phyloP scores from a whole-genome alignment of 129 eudicot species.

The Lonicera japonica region DNA sequence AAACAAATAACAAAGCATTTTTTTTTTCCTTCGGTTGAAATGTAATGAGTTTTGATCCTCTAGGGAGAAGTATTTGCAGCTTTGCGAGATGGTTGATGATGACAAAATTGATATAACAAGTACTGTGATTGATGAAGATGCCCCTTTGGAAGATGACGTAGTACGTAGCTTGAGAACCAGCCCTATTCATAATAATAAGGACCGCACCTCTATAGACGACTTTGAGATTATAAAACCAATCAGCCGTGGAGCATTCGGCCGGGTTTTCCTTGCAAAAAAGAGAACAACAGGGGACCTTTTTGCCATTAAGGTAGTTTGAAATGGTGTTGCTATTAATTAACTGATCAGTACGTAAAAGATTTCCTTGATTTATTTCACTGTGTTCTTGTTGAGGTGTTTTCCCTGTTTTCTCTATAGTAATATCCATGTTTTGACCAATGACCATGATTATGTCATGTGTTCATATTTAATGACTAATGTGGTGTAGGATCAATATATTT shows the following conservation, averaged over 20 bases:
- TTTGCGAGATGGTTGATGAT: constrained; percentile 82
- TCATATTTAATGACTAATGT: no score
- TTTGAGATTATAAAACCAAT: constrained; percentile 94
- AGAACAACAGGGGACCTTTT: constrained; percentile 94
- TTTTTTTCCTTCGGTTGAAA: constrained; percentile 1
- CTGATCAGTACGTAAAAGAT: background rate
- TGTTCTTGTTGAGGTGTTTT: background rate
- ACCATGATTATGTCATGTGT: background rate
- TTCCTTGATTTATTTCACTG: background rate
- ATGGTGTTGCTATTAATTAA: background rate
- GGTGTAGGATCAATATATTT: background rate
- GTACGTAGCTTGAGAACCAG: constrained; percentile 85
- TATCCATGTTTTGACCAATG: background rate
- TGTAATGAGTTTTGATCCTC: constrained; percentile 9
- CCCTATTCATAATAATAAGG: constrained; percentile 78
- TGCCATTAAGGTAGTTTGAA: constrained; percentile 73
- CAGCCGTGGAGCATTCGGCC: constrained; percentile 97
- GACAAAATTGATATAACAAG: constrained; percentile 74
- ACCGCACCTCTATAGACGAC: constrained; percentile 90
- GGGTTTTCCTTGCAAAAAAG: constrained; percentile 89
- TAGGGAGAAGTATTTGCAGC: constrained; percentile 96
- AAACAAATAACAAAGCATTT: background rate
- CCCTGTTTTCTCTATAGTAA: background rate
- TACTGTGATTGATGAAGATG: constrained; percentile 89
- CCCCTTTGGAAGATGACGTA: constrained; percentile 93